Base-by-base conservation (phyloP, 805 yeast genomes). In the Wickerhamiella dianesei region DNA sequence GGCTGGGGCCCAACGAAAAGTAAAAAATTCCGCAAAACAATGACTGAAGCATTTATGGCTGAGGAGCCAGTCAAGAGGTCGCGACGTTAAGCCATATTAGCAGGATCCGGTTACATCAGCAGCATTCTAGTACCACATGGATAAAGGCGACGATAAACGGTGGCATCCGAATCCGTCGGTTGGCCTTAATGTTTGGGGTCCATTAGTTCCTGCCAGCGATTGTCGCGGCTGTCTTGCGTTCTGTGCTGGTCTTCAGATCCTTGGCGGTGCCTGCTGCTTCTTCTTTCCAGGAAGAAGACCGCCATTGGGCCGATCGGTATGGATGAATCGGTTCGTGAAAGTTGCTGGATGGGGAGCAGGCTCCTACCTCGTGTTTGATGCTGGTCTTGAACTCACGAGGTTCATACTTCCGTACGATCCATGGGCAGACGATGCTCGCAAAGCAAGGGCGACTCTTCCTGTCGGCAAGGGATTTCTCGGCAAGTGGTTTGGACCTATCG, bases 141-240 rank as follows among this genome's bases (percentile, higher is more conserved):
- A 12, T 9, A 20, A 39, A 8, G 41, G 17, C 18, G 41, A 39
- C n/a, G 21, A 18, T 20, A 21, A 14, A 14, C 41, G 41, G 8
- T 40, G 54, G 50, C 50, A 55, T 45, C 48, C 48, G n/a, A 61
- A 61, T 45, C 87, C 87, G 2, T 73, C 76, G 45, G 58, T 77
- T 19, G 85, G 84, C 0, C 65, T 80, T 45, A 64, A 66, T 51
- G 54, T 77, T 32, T 77, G 84, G 79, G 83, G 87, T 0, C 86
- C 86, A 0, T 59, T 81, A 19, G 80, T 77, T 1, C 89, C 89
- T 2, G 82, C 87, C 1, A 71, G 81, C 6, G 88, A 81, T 52
- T 76, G 79, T 58, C 58, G 64, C 29, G 61, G 68, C 2, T 83
- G 82, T 1, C 57, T 80, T 1, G 73, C 72, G 55, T 55, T 74